phyloP scores from a whole-genome alignment of 2,329 filamentous ascomycete species.

The Teratosphaeria pseudoeucalypti region DNA sequence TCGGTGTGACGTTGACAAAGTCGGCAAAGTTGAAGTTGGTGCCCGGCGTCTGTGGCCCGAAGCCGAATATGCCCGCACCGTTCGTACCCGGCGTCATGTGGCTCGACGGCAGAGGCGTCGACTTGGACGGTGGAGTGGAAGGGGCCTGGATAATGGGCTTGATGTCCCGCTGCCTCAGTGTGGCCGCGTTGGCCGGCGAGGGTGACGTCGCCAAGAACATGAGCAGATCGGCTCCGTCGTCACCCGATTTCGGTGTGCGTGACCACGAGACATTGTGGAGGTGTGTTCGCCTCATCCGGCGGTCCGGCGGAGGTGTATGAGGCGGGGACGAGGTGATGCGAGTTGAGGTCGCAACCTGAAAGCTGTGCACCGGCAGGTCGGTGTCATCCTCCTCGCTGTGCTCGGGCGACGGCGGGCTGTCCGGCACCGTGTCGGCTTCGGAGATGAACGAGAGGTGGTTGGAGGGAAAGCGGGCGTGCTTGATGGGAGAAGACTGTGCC shows the following conservation, averaged over 20 bases:
- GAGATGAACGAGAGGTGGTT: constrained; percentile 65
- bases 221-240: constrained; percentile 75
- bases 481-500: constrained; percentile 76
- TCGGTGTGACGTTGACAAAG: constrained; percentile 95
- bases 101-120: constrained; percentile 60
- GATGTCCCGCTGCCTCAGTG: constrained; percentile 25
- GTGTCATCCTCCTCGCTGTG: constrained; percentile 72
- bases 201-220: constrained; percentile 89
- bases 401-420: constrained; percentile 49
- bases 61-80: constrained; percentile 43
- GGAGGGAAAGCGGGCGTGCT: constrained; percentile 64
- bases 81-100: constrained; percentile 78
- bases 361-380: constrained; percentile 66
- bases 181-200: constrained; percentile 53
- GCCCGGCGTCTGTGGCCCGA: constrained; percentile 64
- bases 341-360: constrained; percentile 44
- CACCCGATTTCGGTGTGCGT: constrained; percentile 50
- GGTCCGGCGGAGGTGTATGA: constrained; percentile 57
- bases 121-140: constrained; percentile 44
- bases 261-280: constrained; percentile 25
- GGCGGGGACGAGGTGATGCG: constrained; percentile 62
- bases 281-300: constrained; percentile 31
- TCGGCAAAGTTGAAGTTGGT: constrained; percentile 89
- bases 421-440: constrained; percentile 56
- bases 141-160: constrained; percentile 18